Evolutionary conservation across 352 stramenopile species (phyloP).

Genomic region (Thalassiosira delicatula): DNA sequence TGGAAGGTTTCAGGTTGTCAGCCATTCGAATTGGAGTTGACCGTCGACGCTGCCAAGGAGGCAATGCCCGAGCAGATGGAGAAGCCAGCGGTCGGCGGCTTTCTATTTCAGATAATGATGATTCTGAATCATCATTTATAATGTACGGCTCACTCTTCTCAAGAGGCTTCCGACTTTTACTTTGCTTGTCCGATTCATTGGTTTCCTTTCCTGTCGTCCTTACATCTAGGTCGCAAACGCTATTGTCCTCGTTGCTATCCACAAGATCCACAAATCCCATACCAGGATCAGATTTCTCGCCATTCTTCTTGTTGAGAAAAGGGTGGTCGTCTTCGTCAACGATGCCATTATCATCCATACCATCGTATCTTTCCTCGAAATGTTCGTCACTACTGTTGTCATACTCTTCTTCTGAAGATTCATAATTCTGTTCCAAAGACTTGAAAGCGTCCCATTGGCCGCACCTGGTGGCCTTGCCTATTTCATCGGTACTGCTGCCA

Average conservation of each 20-base stretch:
- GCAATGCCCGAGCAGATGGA: slow-evolving; percentile 10
- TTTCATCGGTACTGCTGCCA: neutral
- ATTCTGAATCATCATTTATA: slow-evolving; percentile 33
- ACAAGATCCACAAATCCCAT: slow-evolving; percentile 55
- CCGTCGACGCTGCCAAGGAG: slow-evolving; percentile 27
- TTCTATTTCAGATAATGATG: slow-evolving; percentile 53
- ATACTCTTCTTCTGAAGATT: slow-evolving; percentile 25
- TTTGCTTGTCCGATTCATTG: slow-evolving; percentile 15
- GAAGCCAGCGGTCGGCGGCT: slow-evolving; percentile 4
- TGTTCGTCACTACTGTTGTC: neutral
- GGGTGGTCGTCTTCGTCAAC: neutral
- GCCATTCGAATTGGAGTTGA: neutral
- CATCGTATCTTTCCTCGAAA: neutral
- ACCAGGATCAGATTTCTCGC: neutral
- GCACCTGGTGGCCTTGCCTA: neutral
- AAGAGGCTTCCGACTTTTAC: neutral
- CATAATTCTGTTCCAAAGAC: slow-evolving; percentile 51
- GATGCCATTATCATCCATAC: neutral
- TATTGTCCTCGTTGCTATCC: slow-evolving; percentile 39
- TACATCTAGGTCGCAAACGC: slow-evolving; percentile 8
- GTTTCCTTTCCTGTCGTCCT: slow-evolving; percentile 23
- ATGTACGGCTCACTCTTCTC: neutral
- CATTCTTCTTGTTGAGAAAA: slow-evolving; percentile 10
- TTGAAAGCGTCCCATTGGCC: slow-evolving; percentile 48
- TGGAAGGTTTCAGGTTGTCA: slow-evolving; percentile 13